A percentile compares a stretch with the other conserved stretches of the same genome.
These are phyloP conservation scores for Sugiyamaella neomexicana DNA, from an alignment of 1,139 yeast species.

Conservation along the genomic window DNA sequence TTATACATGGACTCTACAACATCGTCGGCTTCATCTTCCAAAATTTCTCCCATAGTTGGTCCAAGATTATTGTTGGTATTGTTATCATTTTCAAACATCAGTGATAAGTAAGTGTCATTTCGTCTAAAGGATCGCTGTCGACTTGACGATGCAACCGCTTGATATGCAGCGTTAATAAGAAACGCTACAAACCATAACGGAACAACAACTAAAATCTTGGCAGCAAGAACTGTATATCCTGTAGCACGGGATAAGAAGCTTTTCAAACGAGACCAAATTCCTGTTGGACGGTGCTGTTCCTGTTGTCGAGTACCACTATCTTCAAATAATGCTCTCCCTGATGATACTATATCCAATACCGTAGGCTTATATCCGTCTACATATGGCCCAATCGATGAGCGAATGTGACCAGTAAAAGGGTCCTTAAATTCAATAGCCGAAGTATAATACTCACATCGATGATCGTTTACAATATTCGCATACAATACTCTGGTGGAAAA, in stretches of 20 bases:
- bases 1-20: conserved; percentile 46
- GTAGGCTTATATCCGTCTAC: conserved; percentile 54
- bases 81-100: conserved; percentile 10
- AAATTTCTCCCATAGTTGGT: conserved; percentile 28
- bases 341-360: conserved; percentile 46
- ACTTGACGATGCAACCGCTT: conserved; percentile 30
- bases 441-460: conserved; percentile 80
- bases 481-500: conserved; percentile 60
- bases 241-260: conserved; percentile 6
- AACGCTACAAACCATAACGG: conserved; percentile 42
- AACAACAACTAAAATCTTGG: conserved; percentile 32
- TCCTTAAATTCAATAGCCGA: conserved; percentile 66
- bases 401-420: conserved; percentile 50
- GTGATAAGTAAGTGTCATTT: conserved; percentile 19
- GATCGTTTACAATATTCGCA: conserved; percentile 76
- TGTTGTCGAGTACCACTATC: background rate
- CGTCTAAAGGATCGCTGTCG: conserved; percentile 29
- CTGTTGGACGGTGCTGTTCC: background rate
- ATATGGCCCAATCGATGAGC: conserved; percentile 44
- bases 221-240: conserved; percentile 22
- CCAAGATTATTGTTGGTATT: conserved; percentile 14
- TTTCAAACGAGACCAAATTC: conserved; percentile 5
- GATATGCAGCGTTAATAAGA: conserved; percentile 37
- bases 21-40: conserved; percentile 55
- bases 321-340: conserved; percentile 15